These are phyloP conservation scores for Bisporella sp. DNA, from an alignment of 2,329 filamentous ascomycete species.

Conservation along the genomic window DNA sequence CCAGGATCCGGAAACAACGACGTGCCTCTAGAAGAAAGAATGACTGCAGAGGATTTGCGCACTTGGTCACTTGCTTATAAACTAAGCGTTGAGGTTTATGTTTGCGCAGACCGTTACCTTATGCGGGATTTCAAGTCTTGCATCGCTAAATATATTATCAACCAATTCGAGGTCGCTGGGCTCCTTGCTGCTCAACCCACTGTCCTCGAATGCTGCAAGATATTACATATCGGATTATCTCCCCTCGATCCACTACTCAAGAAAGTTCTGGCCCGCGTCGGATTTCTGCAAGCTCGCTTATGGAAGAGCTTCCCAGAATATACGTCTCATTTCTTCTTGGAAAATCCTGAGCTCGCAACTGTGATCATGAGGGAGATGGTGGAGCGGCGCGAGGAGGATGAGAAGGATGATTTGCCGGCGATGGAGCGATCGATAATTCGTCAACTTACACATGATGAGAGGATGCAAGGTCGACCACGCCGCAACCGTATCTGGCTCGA, in stretches of 20 bases:
- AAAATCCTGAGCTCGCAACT: constrained; percentile 39
- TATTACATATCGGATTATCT: constrained; percentile 37
- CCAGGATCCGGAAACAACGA: constrained; percentile 12
- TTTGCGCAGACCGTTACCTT: constrained; percentile 40
- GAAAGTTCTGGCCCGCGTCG: constrained; percentile 42
- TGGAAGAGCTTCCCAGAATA: constrained; percentile 35
- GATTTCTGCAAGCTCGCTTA: constrained; percentile 39
- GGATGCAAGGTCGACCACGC: too few species aligned
- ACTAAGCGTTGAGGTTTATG: constrained; percentile 42
- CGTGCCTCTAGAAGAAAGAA: constrained; percentile 16
- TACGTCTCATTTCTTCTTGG: constrained; percentile 35
- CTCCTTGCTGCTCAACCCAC: constrained; percentile 22
- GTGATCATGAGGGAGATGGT: constrained; percentile 41
- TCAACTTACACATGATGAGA: too few species aligned
- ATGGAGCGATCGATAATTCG: constrained; percentile 17
- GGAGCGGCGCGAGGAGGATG: constrained; percentile 34
- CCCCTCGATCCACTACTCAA: constrained; percentile 36
- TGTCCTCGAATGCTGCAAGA: constrained; percentile 36
- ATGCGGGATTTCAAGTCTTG: constrained; percentile 38
- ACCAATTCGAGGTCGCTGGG: constrained; percentile 31
- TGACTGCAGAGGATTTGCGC: constrained; percentile 37
- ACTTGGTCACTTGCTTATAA: constrained; percentile 42
- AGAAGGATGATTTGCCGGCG: constrained; percentile 33
- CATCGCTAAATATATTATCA: constrained; percentile 36
- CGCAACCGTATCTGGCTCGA: too few species aligned